Base-by-base conservation (phyloP, 441 rosid species). In the Syzygium malaccense region DNA sequence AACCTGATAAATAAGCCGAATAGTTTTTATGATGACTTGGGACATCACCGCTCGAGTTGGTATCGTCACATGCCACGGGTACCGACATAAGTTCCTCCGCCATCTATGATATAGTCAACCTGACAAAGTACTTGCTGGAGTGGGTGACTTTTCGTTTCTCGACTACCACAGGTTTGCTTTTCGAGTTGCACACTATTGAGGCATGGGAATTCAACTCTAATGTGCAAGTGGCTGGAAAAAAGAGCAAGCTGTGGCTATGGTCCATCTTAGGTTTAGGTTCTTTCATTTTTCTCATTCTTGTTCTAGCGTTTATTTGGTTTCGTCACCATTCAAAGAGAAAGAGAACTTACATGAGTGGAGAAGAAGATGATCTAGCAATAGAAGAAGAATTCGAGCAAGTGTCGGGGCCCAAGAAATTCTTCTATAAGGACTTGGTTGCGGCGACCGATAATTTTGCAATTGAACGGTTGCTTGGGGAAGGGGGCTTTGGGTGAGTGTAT, bases 211-310 rank as follows among this genome's bases (percentile, higher is more conserved):
- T 25, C n/a, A 26, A 6, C 3, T 57, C 62, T 57, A 57, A 10
- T 5, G 14, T 57, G 62, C 62, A 25, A 57, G 62, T 57, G 62
- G 62, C n/a, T 57, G n/a, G 28, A 79, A 45, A 3, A 53, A 5
- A 53, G 4, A 62, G 33, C 0, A 62, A n/a, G 33, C 28, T 0
- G n/a, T 62, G 68, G 68, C 33, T n/a, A 62, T 62, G 68, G 68
- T 0, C 33, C 12, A 14, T 0, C 68, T n/a, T 62, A 0, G 68
- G 68, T 0, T 62, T 19, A n/a, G 0, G 19, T 62, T 62, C 68
- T 62, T 62, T 62, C 33, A 62, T 62, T 62, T 62, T 14, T 17
- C 33, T 62, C 68, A 62, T 62, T 62, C 68, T 62, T 32, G 68
- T 28, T 62, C 33, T 62, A n/a, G 68, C 68, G 18, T n/a, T 62